phyloP scores from a whole-genome alignment of 169 alveolate genomes.

The Cytauxzoon felis region DNA sequence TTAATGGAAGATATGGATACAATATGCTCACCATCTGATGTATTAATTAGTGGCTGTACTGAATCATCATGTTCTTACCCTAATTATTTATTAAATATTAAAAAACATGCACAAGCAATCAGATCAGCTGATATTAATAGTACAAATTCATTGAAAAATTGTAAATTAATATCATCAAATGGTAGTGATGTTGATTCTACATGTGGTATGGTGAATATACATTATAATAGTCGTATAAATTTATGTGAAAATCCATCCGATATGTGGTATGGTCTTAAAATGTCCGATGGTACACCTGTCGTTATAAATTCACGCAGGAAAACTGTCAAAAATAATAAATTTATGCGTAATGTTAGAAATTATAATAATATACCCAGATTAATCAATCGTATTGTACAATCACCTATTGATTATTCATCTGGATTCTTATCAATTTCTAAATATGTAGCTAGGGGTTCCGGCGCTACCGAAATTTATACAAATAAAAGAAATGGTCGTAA shows the following conservation, averaged over 20 bases:
- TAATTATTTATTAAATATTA: conserved; percentile 51
- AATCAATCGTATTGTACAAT: not conserved
- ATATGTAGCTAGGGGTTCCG: conserved; percentile 49
- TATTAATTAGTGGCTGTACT: conserved; percentile 9
- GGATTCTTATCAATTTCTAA: conserved; percentile 50
- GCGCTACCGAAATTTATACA: conserved; percentile 26
- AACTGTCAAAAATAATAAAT: conserved; percentile 7
- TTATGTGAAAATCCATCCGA: conserved; percentile 78
- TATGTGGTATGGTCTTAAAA: conserved; percentile 75
- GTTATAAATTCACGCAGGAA: conserved; percentile 60
- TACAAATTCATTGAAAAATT: conserved; percentile 7
- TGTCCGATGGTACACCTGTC: conserved; percentile 68
- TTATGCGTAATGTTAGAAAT: not conserved
- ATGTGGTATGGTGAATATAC: conserved; percentile 61
- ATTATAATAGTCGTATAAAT: conserved; percentile 54
- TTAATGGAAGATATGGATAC: conserved; percentile 63
- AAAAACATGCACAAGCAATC: conserved; percentile 43
- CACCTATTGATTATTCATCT: conserved; percentile 50
- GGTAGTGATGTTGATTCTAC: conserved; percentile 59
- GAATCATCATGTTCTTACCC: conserved; percentile 21
- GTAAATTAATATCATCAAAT: not conserved
- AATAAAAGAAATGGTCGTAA: not conserved
- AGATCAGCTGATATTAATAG: not conserved
- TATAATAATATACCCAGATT: not conserved
- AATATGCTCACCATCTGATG: conserved; percentile 55